Evolutionary conservation across 2,329 filamentous ascomycete genomes (phyloP), one percentile per base, ranked within the genome.

Genomic region (Fusarium ramigenum): DNA sequence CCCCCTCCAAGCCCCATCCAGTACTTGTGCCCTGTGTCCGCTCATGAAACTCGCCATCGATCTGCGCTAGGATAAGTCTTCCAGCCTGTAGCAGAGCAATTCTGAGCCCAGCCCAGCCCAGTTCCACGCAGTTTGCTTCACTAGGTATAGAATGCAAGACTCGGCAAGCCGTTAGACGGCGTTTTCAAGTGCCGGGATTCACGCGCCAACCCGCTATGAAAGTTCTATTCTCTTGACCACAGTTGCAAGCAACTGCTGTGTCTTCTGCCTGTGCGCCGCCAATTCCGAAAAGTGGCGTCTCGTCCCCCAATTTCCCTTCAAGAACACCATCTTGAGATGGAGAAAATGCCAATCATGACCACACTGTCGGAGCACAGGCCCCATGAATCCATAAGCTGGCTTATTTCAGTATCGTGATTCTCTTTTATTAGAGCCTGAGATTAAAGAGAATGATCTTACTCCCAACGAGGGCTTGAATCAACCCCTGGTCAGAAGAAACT

Each of bases 41-140:
- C 53, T 61, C 40, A 61, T 70, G 73, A 75, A 75, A 66, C 68
- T 72, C 60, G 64, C 64, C 58, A 60, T 62, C 44, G 61, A 75
- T 75, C 73, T 63, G 60, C 64, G 56, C 73, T 52, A 60, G 73
- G 67, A 70, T 72, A 62, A 66, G 71, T 65, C 62, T 60, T 75
- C 56, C 64, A 64, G 50, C 61, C 46, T 62, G 32, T 30, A 60
- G 47, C 16, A 57, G 44, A 69, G 59, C 14, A 56, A 53, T 60
- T 19, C 25, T 28, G 25, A 60, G n/a, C 23, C 14, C 52, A 59
- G 52, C 23, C 25, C 39, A 52, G 30, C 40, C 16, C 56, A 61
- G 25, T 39, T 62, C 37, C 49, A 60, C 47, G 28, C 40, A 49
- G 30, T 59, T 62, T 70, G 54, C 57, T 62, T 57, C 59, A 61